A percentile compares a stretch with the other conserved stretches of the same genome.
Conservation (phyloP, 192 early-diverging fungal species). For the Coemansia sp. region DNA sequence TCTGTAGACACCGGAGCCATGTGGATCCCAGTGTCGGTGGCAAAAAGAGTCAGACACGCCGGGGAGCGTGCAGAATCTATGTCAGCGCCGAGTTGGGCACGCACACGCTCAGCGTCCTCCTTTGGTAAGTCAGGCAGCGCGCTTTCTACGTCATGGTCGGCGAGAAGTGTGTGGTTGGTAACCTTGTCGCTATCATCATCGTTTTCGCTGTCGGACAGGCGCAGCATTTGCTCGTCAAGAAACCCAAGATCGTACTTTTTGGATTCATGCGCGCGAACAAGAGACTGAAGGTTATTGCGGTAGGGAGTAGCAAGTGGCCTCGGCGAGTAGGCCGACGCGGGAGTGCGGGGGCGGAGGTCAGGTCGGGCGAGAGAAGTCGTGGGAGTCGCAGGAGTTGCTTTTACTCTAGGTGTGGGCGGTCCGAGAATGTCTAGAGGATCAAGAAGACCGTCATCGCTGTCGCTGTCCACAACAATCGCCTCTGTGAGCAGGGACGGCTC, state of each 20-base stretch:
- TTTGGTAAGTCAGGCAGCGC: slow-evolving; percentile 1
- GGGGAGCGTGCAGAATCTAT: background rate
- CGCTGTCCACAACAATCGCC: slow-evolving; percentile 3
- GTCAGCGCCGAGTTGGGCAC: slow-evolving; percentile 4
- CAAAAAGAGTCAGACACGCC: slow-evolving; percentile 14
- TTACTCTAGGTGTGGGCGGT: background rate
- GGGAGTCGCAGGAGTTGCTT: background rate
- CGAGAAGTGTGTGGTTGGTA: background rate
- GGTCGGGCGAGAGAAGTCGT: background rate
- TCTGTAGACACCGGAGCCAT: background rate
- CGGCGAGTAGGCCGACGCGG: background rate
- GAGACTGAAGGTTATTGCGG: slow-evolving; percentile 35
- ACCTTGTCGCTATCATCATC: slow-evolving; percentile 5
- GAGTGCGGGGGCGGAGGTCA: slow-evolving; percentile 1
- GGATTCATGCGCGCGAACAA: slow-evolving; percentile 23
- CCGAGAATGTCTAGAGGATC: slow-evolving; percentile 33
- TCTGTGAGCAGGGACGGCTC: background rate
- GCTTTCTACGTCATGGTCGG: background rate
- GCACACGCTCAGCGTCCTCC: slow-evolving; percentile 11
- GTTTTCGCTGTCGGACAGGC: slow-evolving; percentile 2
- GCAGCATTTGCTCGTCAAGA: slow-evolving; percentile 25
- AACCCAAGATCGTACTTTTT: slow-evolving; percentile 31
- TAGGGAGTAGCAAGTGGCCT: slow-evolving; percentile 6
- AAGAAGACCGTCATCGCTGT: slow-evolving; percentile 34
- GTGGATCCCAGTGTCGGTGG: background rate